Percentiles rank a stretch among this genome's conserved stretches.
Evolutionary conservation across 352 stramenopile genomes (phyloP).

Genomic region (Phytophthora chlamydospora): DNA sequence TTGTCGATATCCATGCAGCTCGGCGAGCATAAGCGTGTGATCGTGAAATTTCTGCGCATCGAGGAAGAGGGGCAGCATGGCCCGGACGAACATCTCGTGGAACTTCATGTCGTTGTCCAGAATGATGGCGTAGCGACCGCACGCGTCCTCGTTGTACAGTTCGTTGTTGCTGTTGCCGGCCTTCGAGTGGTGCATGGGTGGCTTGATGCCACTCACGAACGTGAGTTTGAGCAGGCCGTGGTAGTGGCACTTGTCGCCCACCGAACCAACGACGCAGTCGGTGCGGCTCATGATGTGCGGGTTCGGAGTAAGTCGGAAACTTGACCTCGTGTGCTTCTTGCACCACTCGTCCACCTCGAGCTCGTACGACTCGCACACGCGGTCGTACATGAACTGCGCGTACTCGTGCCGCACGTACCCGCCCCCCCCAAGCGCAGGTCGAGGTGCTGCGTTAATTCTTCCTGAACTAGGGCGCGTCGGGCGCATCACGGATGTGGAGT

Average conservation of each 20-base stretch:
- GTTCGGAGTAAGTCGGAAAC: constrained; percentile 56
- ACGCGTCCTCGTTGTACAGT: constrained; percentile 79
- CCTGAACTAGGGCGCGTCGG: too few relatives aligned
- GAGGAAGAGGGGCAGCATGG: constrained; percentile 74
- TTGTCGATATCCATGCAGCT: constrained; percentile 74
- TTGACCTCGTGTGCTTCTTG: constrained; percentile 75
- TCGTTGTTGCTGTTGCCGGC: constrained; percentile 81
- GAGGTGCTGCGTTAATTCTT: too few relatives aligned
- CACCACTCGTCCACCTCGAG: constrained; percentile 77
- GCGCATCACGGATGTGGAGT: too few relatives aligned
- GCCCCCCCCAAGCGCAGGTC: too few relatives aligned
- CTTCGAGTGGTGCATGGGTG: constrained; percentile 76
- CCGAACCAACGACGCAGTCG: constrained; percentile 69
- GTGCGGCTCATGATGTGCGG: constrained; percentile 52
- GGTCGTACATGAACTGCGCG: constrained; percentile 80
- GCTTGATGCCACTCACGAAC: constrained; percentile 72
- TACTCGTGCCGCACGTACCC: too few relatives aligned
- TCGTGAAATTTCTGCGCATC: constrained; percentile 69
- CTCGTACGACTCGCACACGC: constrained; percentile 70
- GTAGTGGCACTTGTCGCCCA: constrained; percentile 78
- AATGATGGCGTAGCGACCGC: constrained; percentile 74
- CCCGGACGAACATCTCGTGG: constrained; percentile 79
- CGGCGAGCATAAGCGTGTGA: constrained; percentile 58
- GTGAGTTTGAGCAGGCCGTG: constrained; percentile 64
- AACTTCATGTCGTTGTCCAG: constrained; percentile 87